Conservation (phyloP, 2,329 filamentous ascomycete species). For the Aspergillus transmontanensis region DNA sequence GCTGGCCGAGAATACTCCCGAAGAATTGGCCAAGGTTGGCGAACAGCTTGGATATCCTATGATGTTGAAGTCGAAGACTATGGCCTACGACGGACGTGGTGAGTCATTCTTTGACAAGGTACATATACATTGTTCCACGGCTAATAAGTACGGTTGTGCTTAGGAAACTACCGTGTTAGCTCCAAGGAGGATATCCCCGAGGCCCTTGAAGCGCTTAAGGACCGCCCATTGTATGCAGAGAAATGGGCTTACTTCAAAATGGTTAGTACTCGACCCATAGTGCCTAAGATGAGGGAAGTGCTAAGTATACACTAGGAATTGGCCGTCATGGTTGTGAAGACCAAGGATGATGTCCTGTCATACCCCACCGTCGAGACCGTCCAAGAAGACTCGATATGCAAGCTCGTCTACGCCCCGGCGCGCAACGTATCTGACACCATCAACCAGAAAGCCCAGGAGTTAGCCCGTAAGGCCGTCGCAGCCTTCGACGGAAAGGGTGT, state of each 20-base stretch:
- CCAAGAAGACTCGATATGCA: constrained; percentile 94
- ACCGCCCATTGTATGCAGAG: constrained; percentile 78
- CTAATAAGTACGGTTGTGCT: not conserved
- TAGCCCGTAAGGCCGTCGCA: constrained; percentile 77
- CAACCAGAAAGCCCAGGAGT: constrained; percentile 67
- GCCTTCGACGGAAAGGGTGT: constrained; percentile 86
- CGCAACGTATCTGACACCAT: constrained; percentile 66
- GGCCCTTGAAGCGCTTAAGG: constrained; percentile 71
- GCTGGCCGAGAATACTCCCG: constrained; percentile 60
- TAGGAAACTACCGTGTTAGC: constrained; percentile 68
- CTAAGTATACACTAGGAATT: constrained; percentile 60
- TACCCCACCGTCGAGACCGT: constrained; percentile 94
- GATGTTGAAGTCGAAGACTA: constrained; percentile 89
- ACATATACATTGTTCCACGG: not conserved
- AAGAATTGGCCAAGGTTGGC: constrained; percentile 66
- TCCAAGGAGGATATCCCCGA: constrained; percentile 61
- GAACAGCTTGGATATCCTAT: constrained; percentile 74
- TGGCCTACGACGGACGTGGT: constrained; percentile 88
- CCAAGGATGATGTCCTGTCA: constrained; percentile 71
- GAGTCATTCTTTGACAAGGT: constrained; percentile 39
- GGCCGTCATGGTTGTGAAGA: constrained; percentile 93
- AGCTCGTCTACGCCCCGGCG: constrained; percentile 84
- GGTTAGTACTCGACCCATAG: constrained; percentile 27
- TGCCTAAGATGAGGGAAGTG: not conserved
- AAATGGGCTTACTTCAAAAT: constrained; percentile 83